Percentiles rank a stretch among this genome's conserved stretches.
These are phyloP conservation scores for Podaxis pistillaris DNA, from an alignment of 768 basidiomycete species.

Conservation along the genomic window DNA sequence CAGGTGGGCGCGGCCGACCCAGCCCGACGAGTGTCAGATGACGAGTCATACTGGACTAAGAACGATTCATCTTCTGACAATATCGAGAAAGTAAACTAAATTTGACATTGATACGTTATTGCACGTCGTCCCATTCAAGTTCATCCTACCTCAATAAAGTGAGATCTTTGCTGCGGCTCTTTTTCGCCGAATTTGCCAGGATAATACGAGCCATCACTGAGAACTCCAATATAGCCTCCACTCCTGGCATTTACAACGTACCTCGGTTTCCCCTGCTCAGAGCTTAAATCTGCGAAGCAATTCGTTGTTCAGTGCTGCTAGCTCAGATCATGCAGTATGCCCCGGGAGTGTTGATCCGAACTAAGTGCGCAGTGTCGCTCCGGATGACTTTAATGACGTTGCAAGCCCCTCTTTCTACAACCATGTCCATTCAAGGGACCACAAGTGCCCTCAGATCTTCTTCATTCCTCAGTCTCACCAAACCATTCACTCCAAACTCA, in stretches of 20 bases:
- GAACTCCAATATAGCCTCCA: too few relatives aligned
- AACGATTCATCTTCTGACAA: neutral
- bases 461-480: constrained; percentile 29
- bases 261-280: too few relatives aligned
- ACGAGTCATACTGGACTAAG: neutral
- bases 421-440: constrained; percentile 9
- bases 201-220: too few relatives aligned
- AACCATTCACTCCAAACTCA: constrained; percentile 38
- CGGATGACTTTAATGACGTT: neutral
- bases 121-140: neutral
- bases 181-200: too few relatives aligned
- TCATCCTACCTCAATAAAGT: too few relatives aligned
- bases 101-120: neutral
- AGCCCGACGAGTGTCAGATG: neutral
- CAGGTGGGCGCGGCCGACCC: neutral
- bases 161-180: too few relatives aligned
- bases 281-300: too few relatives aligned
- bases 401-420: constrained; percentile 16
- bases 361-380: neutral
- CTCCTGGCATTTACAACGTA: too few relatives aligned
- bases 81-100: neutral
- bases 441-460: constrained; percentile 16
- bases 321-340: neutral
- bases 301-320: too few relatives aligned
- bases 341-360: constrained; percentile 8